phyloP scores from a whole-genome alignment of 805 yeast species.

The Saturnispora serradocipensis region DNA sequence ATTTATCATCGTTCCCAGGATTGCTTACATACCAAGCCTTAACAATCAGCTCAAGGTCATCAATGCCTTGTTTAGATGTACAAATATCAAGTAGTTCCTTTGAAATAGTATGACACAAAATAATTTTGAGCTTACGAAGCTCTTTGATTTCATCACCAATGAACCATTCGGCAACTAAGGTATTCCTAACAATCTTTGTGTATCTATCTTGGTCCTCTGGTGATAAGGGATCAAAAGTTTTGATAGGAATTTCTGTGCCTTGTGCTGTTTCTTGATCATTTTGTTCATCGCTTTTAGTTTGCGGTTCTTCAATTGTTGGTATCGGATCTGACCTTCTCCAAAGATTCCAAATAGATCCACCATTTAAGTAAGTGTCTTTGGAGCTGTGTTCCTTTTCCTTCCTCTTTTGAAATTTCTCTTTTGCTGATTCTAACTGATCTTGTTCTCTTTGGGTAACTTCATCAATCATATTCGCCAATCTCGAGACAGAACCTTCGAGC shows the following conservation, averaged over 20 bases:
- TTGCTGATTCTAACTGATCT: background rate
- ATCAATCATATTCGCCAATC: conserved; percentile 8
- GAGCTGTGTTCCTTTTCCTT: background rate
- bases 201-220: conserved; percentile 7
- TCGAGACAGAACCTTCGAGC: conserved; percentile 8
- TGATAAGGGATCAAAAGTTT: background rate
- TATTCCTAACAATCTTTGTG: conserved; percentile 12
- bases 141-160: conserved; percentile 14
- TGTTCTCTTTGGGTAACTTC: background rate
- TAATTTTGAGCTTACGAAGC: conserved; percentile 5
- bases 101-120: conserved; percentile 7
- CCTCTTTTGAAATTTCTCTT: background rate
- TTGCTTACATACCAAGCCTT: background rate
- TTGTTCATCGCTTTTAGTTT: background rate
- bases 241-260: background rate
- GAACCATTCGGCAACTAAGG: conserved; percentile 9
- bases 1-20: background rate
- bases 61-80: conserved; percentile 2
- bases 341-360: conserved; percentile 6
- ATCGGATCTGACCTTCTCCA: background rate
- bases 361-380: background rate
- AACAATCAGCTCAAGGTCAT: background rate
- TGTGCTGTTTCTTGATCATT: background rate
- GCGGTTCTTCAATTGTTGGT: background rate
- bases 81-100: background rate